Evolutionary conservation across 2,329 filamentous ascomycete genomes (phyloP), one percentile per base, ranked within the genome.

Genomic region (Penicillium thymicola): DNA sequence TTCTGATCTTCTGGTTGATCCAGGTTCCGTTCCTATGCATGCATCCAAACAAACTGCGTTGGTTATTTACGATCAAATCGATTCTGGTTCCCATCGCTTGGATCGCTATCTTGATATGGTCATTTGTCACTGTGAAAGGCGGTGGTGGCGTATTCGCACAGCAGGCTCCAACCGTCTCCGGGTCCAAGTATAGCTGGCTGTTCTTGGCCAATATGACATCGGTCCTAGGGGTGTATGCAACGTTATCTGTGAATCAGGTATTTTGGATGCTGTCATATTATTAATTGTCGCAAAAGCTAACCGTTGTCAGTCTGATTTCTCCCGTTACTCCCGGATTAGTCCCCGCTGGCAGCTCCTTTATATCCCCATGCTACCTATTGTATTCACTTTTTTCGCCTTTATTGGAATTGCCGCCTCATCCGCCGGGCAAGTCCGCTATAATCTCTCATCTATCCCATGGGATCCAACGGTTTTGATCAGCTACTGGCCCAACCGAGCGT

Each of bases 21-120:
- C 77, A 79, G 64, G 65, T 78, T 28, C 76, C 78, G 0, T 75
- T 79, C 30, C 68, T 79, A 4, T 76, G 70, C 58, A 72, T 79
- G 61, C 73, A 76, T 54, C 70, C 76, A 6, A 73, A 78, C 45
- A 73, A 73, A 10, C 59, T 75, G 8, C 69, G 72, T 3, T 72
- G 67, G 65, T 53, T 77, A 49, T 77, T 76, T 48, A 63, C 70
- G 14, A 63, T 64, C n/a, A 76, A 76, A 56, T 68, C 59, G 0
- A 61, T 79, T 5, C 68, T 78, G 3, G 79, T 85, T 11, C 85
- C 84, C 1, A 73, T 82, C n/a, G 80, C 82, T 2, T 85, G 83
- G 66, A 77, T 88, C 56, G 83, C 82, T 2, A 85, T 85, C 23
- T 76, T 88, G 65, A 81, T 85, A 44, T 88, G 85, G 85, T 81